phyloP scores from a whole-genome alignment of 305 asterid genomes.

The Solanum chacoense region DNA sequence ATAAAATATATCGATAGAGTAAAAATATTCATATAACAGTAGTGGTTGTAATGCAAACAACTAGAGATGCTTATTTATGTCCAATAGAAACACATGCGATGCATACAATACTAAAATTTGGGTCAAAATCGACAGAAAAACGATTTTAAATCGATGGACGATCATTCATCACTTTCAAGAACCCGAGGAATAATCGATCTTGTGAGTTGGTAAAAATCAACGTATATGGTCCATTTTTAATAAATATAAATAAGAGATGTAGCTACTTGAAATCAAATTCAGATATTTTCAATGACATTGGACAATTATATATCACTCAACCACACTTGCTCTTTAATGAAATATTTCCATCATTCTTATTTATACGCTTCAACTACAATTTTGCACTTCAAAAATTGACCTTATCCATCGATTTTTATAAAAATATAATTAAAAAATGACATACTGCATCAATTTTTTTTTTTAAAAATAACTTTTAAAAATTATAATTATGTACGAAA shows the following conservation, averaged over 20 bases:
- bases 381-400: too few relatives aligned
- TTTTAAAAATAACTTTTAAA: rapidly evolving
- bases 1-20: background rate
- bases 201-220: background rate
- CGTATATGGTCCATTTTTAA: too few relatives aligned
- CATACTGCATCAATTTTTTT: background rate
- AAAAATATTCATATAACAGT: too few relatives aligned
- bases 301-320: background rate
- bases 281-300: background rate
- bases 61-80: too few relatives aligned
- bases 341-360: background rate
- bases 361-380: too few relatives aligned
- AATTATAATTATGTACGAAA: too few relatives aligned
- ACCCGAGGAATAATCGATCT: background rate
- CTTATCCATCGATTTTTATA: too few relatives aligned
- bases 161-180: background rate
- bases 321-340: background rate
- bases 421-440: too few relatives aligned
- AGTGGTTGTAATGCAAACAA: background rate
- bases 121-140: background rate
- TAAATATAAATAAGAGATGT: background rate
- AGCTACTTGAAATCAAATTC: background rate
- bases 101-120: background rate
- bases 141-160: background rate
- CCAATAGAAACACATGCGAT: background rate